Percentiles rank a stretch among this genome's conserved stretches.
phyloP scores from a whole-genome alignment of 2,329 filamentous ascomycete species.

The Ceratocystis alfenasii region DNA sequence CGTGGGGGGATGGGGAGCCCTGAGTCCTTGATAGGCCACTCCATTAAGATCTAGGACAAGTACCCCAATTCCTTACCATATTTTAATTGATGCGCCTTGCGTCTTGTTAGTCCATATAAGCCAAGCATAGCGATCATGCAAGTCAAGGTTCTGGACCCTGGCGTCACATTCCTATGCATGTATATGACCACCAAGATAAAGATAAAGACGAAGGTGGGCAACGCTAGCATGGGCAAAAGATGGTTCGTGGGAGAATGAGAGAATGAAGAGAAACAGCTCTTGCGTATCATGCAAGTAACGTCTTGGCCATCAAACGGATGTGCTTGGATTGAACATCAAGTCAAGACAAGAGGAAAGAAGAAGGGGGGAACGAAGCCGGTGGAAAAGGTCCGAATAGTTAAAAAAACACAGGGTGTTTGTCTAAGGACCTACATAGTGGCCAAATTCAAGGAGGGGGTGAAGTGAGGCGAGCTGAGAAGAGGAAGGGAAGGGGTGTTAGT shows the following conservation, averaged over 20 bases:
- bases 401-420: neutral
- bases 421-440: neutral
- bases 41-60: too few relatives aligned
- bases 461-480: neutral
- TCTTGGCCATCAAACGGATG: neutral
- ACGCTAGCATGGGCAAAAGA: neutral
- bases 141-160: too few relatives aligned
- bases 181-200: too few relatives aligned
- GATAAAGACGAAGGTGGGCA: too few relatives aligned
- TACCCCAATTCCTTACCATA: too few relatives aligned
- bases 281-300: neutral
- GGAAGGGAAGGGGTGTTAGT: neutral
- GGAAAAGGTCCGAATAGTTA: neutral
- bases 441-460: neutral
- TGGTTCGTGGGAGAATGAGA: neutral
- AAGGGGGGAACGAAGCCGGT: neutral
- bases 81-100: too few relatives aligned
- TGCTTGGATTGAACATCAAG: neutral
- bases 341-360: neutral
- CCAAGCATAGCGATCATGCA: too few relatives aligned
- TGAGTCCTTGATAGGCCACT: too few relatives aligned
- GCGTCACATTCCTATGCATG: too few relatives aligned
- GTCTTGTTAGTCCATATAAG: too few relatives aligned
- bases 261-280: neutral
- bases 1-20: neutral